A percentile compares a stretch with the other conserved stretches of the same genome.
Conservation (phyloP, 2,329 filamentous ascomycete species). For the Fusarium algeriense region DNA sequence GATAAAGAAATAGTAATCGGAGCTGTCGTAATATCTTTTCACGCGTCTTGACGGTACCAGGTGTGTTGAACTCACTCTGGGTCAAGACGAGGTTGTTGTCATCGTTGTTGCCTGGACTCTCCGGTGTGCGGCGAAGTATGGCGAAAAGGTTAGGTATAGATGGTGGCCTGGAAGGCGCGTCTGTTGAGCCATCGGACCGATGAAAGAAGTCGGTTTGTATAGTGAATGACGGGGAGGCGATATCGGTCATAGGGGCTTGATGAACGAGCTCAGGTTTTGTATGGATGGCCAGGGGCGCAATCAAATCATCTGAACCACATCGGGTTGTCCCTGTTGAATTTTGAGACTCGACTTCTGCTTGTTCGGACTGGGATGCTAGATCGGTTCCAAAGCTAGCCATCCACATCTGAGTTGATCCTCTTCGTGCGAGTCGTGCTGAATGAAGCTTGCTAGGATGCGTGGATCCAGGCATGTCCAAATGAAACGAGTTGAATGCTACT, state of each 20-base stretch:
- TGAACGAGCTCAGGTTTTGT: constrained; percentile 14
- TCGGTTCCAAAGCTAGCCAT: constrained; percentile 33
- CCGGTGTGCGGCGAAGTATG: constrained; percentile 36
- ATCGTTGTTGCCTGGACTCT: constrained; percentile 32
- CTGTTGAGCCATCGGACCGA: constrained; percentile 12
- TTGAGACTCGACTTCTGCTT: constrained; percentile 23
- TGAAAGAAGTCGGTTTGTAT: constrained; percentile 11
- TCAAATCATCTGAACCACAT: constrained; percentile 19
- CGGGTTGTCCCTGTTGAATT: constrained; percentile 23
- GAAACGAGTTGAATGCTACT: constrained; percentile 34
- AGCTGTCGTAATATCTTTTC: constrained; percentile 75
- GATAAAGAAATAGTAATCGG: constrained; percentile 81
- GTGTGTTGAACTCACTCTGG: constrained; percentile 38
- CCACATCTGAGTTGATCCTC: constrained; percentile 39
- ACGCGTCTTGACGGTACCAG: constrained; percentile 56
- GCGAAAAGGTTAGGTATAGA: constrained; percentile 47
- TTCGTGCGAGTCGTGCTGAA: constrained; percentile 22
- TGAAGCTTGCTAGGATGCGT: constrained; percentile 27
- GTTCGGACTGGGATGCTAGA: constrained; percentile 15
- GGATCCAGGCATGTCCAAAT: constrained; percentile 16
- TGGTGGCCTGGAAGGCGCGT: constrained; percentile 26
- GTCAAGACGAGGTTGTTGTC: constrained; percentile 23
- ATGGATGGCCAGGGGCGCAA: constrained; percentile 4
- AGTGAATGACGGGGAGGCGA: constrained; percentile 1
- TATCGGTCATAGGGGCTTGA: not conserved